Evolutionary conservation across 108 stramenopile species (phyloP).

Genomic region (Cyclostephanos tholiformis): DNA sequence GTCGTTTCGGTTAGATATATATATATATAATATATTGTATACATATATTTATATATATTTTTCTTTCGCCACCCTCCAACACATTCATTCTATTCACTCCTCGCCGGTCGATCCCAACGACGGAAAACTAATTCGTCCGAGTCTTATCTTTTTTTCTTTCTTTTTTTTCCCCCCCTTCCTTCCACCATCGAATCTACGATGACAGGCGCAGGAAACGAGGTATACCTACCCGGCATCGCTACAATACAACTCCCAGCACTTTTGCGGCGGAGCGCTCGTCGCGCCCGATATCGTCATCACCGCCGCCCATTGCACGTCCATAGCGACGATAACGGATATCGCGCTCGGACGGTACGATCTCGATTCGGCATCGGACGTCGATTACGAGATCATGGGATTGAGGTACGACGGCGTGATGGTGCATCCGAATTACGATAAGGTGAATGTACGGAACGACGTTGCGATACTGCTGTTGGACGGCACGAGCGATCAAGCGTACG

Average conservation of each 20-base stretch:
- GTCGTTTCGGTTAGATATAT: no score
- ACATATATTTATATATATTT: no score
- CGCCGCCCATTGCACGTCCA: constrained; percentile 33
- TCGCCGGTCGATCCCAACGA: no score
- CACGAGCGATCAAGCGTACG: constrained; percentile 16
- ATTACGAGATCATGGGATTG: constrained; percentile 25
- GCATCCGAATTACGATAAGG: constrained; percentile 32
- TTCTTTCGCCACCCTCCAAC: no score
- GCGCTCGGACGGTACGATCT: constrained; percentile 38
- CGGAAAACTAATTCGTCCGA: no score
- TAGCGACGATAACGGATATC: background rate
- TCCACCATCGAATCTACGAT: no score
- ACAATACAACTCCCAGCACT: constrained; percentile 33
- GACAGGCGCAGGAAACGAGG: constrained; percentile 20
- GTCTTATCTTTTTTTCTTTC: no score
- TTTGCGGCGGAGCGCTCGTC: constrained; percentile 38
- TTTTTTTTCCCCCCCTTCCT: no score
- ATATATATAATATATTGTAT: no score
- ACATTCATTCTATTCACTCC: no score
- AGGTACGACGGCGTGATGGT: background rate
- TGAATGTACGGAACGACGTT: constrained; percentile 32
- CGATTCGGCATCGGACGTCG: constrained; percentile 12
- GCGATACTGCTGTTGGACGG: constrained; percentile 18
- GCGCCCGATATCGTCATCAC: constrained; percentile 43
- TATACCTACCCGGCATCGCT: constrained; percentile 42